Evolutionary conservation across 371 early-diverging fungal species (phyloP), one percentile per base, ranked within the genome.

Genomic region (Mortierella sp.): DNA sequence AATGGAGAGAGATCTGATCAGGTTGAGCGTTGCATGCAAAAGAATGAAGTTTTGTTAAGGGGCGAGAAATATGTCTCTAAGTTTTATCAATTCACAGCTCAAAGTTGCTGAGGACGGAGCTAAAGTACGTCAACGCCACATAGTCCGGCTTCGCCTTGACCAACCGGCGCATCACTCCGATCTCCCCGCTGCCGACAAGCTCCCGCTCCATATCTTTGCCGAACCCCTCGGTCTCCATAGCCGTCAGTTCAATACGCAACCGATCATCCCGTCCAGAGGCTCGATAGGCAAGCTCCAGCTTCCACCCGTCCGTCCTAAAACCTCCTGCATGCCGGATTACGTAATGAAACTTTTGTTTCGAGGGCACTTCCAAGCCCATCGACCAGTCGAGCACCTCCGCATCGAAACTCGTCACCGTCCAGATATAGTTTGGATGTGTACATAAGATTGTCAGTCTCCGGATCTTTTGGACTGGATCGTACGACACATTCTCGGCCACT

Each of bases 241-340:
- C 87, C 0, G 84, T 83, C 48, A 86, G 79, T 55, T 85, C 85
- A 19, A 81, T 70, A 6, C 83, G 80, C 32, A 86, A 64, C 65
- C 82, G 84, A 7, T 83, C 83, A 6, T 83, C 70, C 19, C 43
- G 32, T 23, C 66, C 55, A 0, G 42, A 28, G 0, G 69, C 76
- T 6, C 82, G 70, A 12, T 84, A 78, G 39, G 75, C 68, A 23
- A 85, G 63, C 39, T 86, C 81, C 19, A 87, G 52, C 2, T 80
- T 82, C 89, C 89, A 90, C 0, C 83, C 81, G 50, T 87, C 83
- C 41, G 83, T 81, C 4, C 80, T 80, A 70, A 87, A 84, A 2
- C 92, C 92, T 9, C 84, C 87, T 3, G 87, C 90, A 61, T 89
- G 83, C 14, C 90, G 87, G 23, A 92, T 80, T 37, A 84, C 83